phyloP scores from a whole-genome alignment of 73 alveolate species.

The Durusdinium trenchii region DNA sequence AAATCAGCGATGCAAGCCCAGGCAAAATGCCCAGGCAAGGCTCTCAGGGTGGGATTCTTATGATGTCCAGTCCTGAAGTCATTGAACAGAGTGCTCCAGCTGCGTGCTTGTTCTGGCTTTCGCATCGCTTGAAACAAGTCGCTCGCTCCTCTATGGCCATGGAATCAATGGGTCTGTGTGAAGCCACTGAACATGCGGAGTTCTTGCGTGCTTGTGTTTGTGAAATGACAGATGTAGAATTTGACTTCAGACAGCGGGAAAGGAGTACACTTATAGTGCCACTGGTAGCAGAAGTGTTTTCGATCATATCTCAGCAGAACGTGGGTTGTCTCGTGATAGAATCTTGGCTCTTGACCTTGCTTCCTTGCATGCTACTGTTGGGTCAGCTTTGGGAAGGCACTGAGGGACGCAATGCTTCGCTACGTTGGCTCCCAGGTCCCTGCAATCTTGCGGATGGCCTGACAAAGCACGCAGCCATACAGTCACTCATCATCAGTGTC shows the following conservation, averaged over 20 bases:
- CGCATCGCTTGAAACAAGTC: not conserved
- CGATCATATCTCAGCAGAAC: not conserved
- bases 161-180: not conserved
- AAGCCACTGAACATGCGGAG: not conserved
- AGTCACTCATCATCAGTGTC: not conserved
- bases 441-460: not conserved
- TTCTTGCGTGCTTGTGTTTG: not conserved
- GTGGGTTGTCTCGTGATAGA: not conserved
- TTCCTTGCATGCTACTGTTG: not conserved
- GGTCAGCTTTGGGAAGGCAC: not conserved
- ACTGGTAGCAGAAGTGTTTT: not conserved
- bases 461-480: not conserved
- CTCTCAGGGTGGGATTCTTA: not conserved
- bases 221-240: not conserved
- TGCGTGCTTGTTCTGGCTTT: not conserved
- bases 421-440: slow-evolving; percentile 21
- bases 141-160: not conserved
- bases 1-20: not conserved
- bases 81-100: not conserved
- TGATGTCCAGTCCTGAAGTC: not conserved
- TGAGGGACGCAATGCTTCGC: not conserved
- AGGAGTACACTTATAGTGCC: not conserved
- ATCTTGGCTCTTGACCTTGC: not conserved
- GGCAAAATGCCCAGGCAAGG: slow-evolving; percentile 8
- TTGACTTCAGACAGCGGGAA: not conserved